These are phyloP conservation scores for Linaria vulgaris DNA, from an alignment of 257 asterid genomes.

Conservation along the genomic window DNA sequence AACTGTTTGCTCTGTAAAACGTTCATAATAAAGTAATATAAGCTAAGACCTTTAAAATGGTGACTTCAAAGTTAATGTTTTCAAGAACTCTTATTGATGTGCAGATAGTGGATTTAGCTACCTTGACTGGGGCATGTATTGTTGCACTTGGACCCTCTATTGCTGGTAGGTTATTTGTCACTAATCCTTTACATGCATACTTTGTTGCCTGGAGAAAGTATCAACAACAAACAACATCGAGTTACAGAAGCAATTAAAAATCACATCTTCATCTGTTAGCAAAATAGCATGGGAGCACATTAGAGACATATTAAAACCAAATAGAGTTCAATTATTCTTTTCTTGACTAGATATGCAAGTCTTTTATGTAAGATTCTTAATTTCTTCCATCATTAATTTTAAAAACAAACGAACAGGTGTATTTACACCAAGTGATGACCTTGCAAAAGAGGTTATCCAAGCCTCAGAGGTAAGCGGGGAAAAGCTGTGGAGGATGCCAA, in stretches of 20 bases:
- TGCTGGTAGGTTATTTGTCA: constrained; percentile 55
- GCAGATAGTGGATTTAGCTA: constrained; percentile 91
- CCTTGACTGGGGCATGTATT: constrained; percentile 87
- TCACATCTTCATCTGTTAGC: too few species aligned
- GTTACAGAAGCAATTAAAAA: background rate
- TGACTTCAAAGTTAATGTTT: constrained; percentile 16
- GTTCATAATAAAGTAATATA: too few species aligned
- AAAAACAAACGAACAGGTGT: constrained; percentile 57
- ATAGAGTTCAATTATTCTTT: background rate
- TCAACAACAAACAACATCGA: background rate
- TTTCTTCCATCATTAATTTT: too few species aligned
- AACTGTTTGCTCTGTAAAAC: too few species aligned
- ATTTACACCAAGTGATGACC: constrained; percentile 81
- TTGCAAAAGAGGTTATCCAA: constrained; percentile 75
- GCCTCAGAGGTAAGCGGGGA: constrained; percentile 88
- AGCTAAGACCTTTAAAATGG: background rate
- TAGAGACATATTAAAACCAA: background rate
- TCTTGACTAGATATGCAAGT: background rate
- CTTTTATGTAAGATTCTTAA: too few species aligned
- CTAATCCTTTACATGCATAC: background rate
- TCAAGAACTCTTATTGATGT: constrained; percentile 18
- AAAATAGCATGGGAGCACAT: background rate
- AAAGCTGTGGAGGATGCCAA: constrained; percentile 91
- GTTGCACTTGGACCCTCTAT: constrained; percentile 93
- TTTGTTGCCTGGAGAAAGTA: background rate